phyloP scores from a whole-genome alignment of 352 stramenopile genomes.

The Lagenidium sp. region DNA sequence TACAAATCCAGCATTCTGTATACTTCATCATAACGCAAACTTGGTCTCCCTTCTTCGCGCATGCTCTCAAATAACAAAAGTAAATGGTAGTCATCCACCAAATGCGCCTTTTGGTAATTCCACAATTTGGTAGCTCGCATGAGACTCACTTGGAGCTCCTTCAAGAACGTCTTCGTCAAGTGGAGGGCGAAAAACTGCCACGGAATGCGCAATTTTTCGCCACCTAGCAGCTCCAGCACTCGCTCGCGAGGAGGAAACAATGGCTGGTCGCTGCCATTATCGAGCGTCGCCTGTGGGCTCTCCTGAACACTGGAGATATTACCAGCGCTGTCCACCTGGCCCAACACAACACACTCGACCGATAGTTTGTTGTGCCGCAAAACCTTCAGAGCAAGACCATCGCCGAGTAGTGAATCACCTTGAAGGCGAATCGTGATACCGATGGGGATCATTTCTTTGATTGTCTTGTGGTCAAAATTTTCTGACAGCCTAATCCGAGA shows the following conservation, averaged over 20 bases:
- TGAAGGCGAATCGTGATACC: conserved; percentile 76
- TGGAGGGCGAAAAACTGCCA: conserved; percentile 64
- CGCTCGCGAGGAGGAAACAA: conserved; percentile 25
- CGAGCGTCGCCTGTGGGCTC: conserved; percentile 22
- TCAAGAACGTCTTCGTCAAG: conserved; percentile 52
- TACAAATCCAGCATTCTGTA: conserved; percentile 81
- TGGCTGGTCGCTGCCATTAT: conserved; percentile 8
- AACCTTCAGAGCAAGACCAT: conserved; percentile 69
- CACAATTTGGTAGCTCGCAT: conserved; percentile 76
- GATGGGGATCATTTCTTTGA: conserved; percentile 85
- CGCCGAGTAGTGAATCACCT: conserved; percentile 67
- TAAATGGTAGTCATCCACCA: conserved; percentile 81
- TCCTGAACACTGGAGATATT: conserved; percentile 16
- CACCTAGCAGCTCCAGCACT: conserved; percentile 71
- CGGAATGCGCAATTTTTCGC: conserved; percentile 78
- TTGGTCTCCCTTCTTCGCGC: conserved; percentile 57
- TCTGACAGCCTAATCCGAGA: conserved; percentile 80
- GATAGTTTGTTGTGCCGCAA: conserved; percentile 78
- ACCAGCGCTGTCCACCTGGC: conserved; percentile 19
- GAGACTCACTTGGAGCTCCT: conserved; percentile 62
- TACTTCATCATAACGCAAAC: conserved; percentile 79
- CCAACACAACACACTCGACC: conserved; percentile 76
- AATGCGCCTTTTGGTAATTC: conserved; percentile 69
- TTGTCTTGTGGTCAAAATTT: conserved; percentile 87
- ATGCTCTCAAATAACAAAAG: conserved; percentile 69